These are phyloP conservation scores for Kitagawia praeruptora DNA, from an alignment of 129 eudicot species.

Conservation along the genomic window DNA sequence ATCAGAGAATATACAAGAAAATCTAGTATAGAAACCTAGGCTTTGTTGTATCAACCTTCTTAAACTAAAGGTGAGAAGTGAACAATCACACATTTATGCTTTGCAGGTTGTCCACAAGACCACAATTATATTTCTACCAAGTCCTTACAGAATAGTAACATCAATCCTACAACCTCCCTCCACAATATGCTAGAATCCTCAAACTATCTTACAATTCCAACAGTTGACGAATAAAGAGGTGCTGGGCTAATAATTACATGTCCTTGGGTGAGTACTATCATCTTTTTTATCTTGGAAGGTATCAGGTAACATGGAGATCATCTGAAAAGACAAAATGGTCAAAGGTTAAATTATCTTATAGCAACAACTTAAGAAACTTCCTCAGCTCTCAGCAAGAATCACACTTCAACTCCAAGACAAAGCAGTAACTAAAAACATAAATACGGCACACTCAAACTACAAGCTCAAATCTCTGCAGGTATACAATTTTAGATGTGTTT, in stretches of 20 bases:
- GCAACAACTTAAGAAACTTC: not conserved
- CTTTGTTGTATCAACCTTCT: not conserved
- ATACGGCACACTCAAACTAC: not conserved
- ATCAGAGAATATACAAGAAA: not conserved
- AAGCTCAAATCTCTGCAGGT: not conserved
- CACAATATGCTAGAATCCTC: not conserved
- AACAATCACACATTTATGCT: not conserved
- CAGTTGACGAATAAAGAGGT: not conserved
- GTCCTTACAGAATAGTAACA: not conserved
- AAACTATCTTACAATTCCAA: not conserved
- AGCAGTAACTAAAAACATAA: not conserved
- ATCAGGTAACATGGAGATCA: not conserved
- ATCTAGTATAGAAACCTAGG: not conserved
- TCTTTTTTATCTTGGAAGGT: not conserved
- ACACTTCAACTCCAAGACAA: not conserved
- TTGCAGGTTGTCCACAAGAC: not conserved
- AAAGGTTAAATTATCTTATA: not conserved
- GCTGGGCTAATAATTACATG: not conserved
- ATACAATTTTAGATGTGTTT: not conserved
- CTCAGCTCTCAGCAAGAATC: not conserved
- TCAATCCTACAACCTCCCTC: not conserved
- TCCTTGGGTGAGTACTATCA: not conserved
- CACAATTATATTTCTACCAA: not conserved
- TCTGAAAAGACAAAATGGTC: not conserved
- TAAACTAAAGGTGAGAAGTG: not conserved